A percentile compares a stretch with the other conserved stretches of the same genome.
Conservation (phyloP, 495 filamentous ascomycete species). For the Hypoxylon fuscum region DNA sequence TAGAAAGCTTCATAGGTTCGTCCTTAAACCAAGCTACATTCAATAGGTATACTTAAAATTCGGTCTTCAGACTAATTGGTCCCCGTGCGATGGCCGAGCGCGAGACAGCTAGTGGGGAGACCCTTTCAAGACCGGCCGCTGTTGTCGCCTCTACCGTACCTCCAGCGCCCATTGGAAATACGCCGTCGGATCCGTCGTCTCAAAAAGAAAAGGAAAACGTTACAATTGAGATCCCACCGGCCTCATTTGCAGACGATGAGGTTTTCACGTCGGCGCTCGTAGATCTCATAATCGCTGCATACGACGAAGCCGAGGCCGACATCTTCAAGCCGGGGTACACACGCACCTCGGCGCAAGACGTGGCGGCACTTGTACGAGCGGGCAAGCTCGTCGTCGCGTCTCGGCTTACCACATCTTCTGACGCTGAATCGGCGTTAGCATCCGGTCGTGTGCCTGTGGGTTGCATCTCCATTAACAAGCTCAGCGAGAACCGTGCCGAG, state of each 20-base stretch:
- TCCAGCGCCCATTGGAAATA: no score
- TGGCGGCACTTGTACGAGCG: constrained; percentile 19
- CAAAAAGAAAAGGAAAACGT: no score
- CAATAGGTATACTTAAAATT: no score
- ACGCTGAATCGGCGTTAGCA: not conserved
- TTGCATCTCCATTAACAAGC: constrained; percentile 26
- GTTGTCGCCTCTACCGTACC: no score
- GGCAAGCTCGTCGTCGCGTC: constrained; percentile 34
- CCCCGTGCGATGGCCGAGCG: no score
- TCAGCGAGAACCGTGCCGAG: constrained; percentile 15
- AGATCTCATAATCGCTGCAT: constrained; percentile 29
- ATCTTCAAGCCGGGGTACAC: constrained; percentile 37
- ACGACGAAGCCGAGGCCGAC: constrained; percentile 29
- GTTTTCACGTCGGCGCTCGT: not conserved
- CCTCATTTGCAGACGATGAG: not conserved
- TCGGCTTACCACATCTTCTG: not conserved
- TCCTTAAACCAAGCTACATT: no score
- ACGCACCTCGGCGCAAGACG: constrained; percentile 27
- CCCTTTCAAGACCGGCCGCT: no score
- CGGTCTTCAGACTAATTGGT: no score
- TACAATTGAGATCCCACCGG: not conserved
- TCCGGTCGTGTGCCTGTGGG: constrained; percentile 13
- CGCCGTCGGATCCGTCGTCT: no score
- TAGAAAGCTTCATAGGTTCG: no score
- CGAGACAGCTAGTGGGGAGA: no score